Conservation (phyloP, 371 early-diverging fungal species). For the Dinochytrium kinnereticum region DNA sequence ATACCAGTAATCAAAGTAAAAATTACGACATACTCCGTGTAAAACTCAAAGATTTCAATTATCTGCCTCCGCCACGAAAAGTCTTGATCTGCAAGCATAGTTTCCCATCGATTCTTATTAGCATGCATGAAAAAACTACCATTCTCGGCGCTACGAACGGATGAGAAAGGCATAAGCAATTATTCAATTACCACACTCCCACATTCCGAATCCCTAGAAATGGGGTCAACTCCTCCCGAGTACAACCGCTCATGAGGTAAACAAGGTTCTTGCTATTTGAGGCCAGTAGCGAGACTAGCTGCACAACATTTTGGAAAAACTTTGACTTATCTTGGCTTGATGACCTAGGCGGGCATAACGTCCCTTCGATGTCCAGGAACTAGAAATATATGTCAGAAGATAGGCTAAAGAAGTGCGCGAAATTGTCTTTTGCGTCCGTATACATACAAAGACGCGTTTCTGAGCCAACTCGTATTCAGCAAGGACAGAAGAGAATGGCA, state of each 20-base stretch:
- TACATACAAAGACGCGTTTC: slow-evolving; percentile 64
- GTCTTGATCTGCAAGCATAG: slow-evolving; percentile 43
- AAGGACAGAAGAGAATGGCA: slow-evolving; percentile 51
- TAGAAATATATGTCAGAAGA: slow-evolving; percentile 22
- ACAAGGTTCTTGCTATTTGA: slow-evolving; percentile 58
- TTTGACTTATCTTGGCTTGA: neutral
- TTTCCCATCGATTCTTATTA: slow-evolving; percentile 55
- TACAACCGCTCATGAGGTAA: slow-evolving; percentile 51
- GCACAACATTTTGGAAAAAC: slow-evolving; percentile 8
- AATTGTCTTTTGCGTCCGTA: too few species aligned
- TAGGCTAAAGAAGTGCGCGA: too few species aligned
- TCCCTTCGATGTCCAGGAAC: slow-evolving; percentile 92
- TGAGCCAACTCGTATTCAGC: slow-evolving; percentile 56
- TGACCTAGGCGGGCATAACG: slow-evolving; percentile 69
- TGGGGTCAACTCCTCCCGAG: slow-evolving; percentile 38
- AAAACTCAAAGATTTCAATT: slow-evolving; percentile 84
- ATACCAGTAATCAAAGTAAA: slow-evolving; percentile 2
- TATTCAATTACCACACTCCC: slow-evolving; percentile 66
- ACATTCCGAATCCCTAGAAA: slow-evolving; percentile 66
- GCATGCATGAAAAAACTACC: slow-evolving; percentile 78
- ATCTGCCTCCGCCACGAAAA: slow-evolving; percentile 48
- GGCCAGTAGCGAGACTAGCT: slow-evolving; percentile 68
- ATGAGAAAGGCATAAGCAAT: neutral
- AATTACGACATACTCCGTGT: slow-evolving; percentile 67
- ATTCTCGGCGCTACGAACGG: slow-evolving; percentile 74